phyloP scores from a whole-genome alignment of 1,139 yeast genomes.

The Magnusiomyces paraingens region DNA sequence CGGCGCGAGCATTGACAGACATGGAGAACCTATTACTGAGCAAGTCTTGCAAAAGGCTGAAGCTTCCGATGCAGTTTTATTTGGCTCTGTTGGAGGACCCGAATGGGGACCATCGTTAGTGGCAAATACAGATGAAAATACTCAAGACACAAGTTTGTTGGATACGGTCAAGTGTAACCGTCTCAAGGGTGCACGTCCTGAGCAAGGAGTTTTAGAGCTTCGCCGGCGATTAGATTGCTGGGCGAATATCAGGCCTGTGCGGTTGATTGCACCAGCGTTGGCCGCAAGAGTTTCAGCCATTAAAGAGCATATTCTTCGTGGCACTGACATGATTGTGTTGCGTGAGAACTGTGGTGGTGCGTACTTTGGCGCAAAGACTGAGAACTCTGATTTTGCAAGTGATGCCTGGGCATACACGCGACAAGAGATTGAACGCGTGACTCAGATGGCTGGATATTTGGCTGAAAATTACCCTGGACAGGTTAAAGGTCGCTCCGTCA shows the following conservation, averaged over 20 bases:
- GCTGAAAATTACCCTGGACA: constrained; percentile 68
- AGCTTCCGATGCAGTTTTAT: constrained; percentile 74
- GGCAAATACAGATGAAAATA: too few species aligned
- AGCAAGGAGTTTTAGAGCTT: constrained; percentile 73
- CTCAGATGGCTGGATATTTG: constrained; percentile 85
- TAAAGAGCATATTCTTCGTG: constrained; percentile 62
- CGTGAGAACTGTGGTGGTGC: constrained; percentile 88
- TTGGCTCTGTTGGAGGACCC: constrained; percentile 95
- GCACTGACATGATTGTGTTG: constrained; percentile 74
- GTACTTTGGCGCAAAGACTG: constrained; percentile 78
- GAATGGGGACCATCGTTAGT: constrained; percentile 76
- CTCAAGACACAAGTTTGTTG: too few species aligned
- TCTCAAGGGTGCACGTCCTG: constrained; percentile 50
- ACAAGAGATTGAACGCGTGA: constrained; percentile 72
- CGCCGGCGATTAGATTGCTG: constrained; percentile 76
- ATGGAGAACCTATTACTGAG: constrained; percentile 77
- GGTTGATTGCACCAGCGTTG: constrained; percentile 66
- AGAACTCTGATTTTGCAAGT: constrained; percentile 69
- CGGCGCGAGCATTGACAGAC: constrained; percentile 89
- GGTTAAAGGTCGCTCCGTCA: constrained; percentile 34
- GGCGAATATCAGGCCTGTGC: constrained; percentile 83
- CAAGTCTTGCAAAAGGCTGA: constrained; percentile 68
- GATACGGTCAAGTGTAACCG: too few species aligned
- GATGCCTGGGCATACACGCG: constrained; percentile 77
- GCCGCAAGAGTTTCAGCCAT: constrained; percentile 63